These are phyloP conservation scores for Populus hybrid DNA, from an alignment of 441 rosid species.

Conservation along the genomic window DNA sequence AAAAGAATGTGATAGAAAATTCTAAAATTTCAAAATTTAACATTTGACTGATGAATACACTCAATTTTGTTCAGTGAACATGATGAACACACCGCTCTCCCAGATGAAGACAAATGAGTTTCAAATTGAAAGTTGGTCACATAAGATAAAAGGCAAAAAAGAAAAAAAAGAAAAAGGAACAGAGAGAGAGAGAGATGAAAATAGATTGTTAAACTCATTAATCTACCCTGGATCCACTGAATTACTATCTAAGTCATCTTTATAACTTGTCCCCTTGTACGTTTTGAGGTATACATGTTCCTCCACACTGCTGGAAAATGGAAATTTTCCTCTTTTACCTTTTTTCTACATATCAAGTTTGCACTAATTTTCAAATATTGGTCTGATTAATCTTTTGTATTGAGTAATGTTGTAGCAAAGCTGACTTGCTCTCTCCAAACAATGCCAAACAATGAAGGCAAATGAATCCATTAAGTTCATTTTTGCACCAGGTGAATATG, in stretches of 20 bases:
- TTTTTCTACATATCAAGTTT: background rate
- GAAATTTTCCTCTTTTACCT: background rate
- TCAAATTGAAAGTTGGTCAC: no score
- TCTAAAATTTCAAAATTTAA: no score
- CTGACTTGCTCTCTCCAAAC: background rate
- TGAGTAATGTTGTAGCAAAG: background rate
- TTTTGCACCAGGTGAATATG: background rate
- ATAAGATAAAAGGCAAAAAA: no score
- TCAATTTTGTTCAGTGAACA: no score
- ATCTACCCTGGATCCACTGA: background rate
- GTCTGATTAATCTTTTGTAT: background rate
- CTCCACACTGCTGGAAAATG: background rate
- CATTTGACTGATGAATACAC: no score
- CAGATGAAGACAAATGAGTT: no score
- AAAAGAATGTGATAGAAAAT: no score
- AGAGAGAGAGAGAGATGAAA: no score
- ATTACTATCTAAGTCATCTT: background rate
- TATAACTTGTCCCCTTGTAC: background rate
- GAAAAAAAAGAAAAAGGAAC: no score
- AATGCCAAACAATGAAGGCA: background rate
- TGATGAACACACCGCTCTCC: no score
- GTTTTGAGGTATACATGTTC: conserved; percentile 1
- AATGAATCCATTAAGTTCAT: background rate
- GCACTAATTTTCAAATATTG: background rate
- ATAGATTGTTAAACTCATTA: no score